phyloP scores from a whole-genome alignment of 2,329 filamentous ascomycete species.

The Colletotrichum somersetense region DNA sequence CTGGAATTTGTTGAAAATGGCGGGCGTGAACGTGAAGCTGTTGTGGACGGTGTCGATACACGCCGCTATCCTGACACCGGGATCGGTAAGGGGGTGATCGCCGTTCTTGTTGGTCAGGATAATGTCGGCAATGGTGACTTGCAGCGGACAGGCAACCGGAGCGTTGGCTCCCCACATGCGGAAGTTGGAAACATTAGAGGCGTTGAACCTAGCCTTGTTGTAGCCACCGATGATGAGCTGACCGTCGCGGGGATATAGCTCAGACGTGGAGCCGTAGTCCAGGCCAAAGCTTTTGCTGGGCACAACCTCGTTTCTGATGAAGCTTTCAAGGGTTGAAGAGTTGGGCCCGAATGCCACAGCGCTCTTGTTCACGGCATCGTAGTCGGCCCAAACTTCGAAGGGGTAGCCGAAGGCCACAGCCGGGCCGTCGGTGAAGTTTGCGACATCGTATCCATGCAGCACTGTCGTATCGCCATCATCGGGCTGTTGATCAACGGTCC shows the following conservation, averaged over 20 bases:
- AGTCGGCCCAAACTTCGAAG: constrained; percentile 42
- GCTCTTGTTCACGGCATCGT: constrained; percentile 41
- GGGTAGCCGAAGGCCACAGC: constrained; percentile 38
- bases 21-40: constrained; percentile 39
- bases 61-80: constrained; percentile 35
- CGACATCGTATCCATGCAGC: constrained; percentile 37
- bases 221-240: constrained; percentile 40
- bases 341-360: constrained; percentile 40
- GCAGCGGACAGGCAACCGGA: constrained; percentile 36
- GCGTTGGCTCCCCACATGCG: constrained; percentile 37
- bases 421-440: constrained; percentile 41
- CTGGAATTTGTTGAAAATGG: constrained; percentile 38
- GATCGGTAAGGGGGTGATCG: constrained; percentile 41
- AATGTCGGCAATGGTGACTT: constrained; percentile 42
- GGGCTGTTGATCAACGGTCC: constrained; percentile 28
- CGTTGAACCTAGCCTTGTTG: constrained; percentile 40
- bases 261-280: constrained; percentile 41
- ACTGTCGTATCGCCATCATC: constrained; percentile 32
- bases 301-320: constrained; percentile 31
- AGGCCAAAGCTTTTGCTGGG: constrained; percentile 36
- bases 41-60: constrained; percentile 43
- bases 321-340: constrained; percentile 39
- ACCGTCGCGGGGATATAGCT: constrained; percentile 38
- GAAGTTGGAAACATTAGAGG: constrained; percentile 31
- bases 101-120: constrained; percentile 41